These are phyloP conservation scores for Penicillium sp. DNA, from an alignment of 2,329 filamentous ascomycete species.

Conservation along the genomic window DNA sequence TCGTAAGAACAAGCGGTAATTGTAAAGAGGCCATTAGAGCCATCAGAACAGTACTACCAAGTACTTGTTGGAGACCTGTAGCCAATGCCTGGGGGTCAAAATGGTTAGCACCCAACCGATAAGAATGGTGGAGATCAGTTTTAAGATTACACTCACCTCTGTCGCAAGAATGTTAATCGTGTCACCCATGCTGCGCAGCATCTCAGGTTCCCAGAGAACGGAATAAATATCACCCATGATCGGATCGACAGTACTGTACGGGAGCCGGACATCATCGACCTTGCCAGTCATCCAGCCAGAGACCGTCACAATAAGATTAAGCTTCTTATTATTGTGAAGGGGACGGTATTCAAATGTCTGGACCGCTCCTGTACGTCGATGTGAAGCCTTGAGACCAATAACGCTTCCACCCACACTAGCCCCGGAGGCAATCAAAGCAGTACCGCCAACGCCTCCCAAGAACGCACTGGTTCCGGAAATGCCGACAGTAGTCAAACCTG, in stretches of 20 bases:
- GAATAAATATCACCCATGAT: constrained; percentile 99
- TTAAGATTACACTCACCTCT: constrained; percentile 62
- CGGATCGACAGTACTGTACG: constrained; percentile 93
- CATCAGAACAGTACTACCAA: constrained; percentile 85
- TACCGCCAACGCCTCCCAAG: constrained; percentile 85
- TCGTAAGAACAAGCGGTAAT: constrained; percentile 87
- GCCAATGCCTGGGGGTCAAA: constrained; percentile 70
- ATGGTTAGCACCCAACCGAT: constrained; percentile 25
- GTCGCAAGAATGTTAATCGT: constrained; percentile 98
- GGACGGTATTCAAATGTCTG: constrained; percentile 97
- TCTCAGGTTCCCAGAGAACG: constrained; percentile 95
- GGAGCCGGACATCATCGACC: constrained; percentile 91
- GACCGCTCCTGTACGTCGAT: constrained; percentile 84
- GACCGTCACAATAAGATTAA: constrained; percentile 92
- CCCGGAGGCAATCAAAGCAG: constrained; percentile 88
- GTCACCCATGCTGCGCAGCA: constrained; percentile 96
- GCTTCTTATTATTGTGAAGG: constrained; percentile 94
- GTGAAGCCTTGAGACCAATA: constrained; percentile 83
- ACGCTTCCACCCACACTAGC: constrained; percentile 83
- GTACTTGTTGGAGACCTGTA: constrained; percentile 90
- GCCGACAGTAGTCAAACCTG: constrained; percentile 92
- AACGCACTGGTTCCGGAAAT: constrained; percentile 87
- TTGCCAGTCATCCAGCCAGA: constrained; percentile 99
- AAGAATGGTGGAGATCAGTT: not conserved
- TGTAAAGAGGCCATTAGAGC: constrained; percentile 90